phyloP scores from a whole-genome alignment of 176 grass and related monocot genomes.

The Luzula sylvatica region DNA sequence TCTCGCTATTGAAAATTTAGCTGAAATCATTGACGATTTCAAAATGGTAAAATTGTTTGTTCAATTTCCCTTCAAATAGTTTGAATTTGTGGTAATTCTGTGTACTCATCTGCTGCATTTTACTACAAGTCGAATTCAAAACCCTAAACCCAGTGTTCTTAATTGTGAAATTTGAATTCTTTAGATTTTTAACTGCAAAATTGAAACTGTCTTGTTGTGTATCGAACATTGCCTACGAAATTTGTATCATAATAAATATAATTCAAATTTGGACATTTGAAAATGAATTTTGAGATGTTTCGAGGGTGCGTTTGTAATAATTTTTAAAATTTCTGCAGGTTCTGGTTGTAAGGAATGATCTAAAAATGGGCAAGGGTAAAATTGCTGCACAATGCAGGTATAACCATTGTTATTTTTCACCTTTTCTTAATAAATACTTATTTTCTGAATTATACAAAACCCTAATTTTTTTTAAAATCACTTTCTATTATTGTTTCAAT shows the following conservation, averaged over 20 bases:
- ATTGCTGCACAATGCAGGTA: slow-evolving; percentile 98
- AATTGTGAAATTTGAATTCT: neutral
- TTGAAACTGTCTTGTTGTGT: neutral
- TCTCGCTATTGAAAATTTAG: slow-evolving; percentile 77
- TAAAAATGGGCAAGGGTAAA: slow-evolving; percentile 99
- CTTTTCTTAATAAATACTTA: neutral
- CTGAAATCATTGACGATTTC: slow-evolving; percentile 85
- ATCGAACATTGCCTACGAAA: neutral
- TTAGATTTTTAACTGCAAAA: neutral
- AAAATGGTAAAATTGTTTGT: slow-evolving; percentile 53
- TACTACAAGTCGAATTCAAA: neutral
- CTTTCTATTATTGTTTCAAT: slow-evolving; percentile 5
- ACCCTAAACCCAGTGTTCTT: neutral
- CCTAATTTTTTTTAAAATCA: neutral
- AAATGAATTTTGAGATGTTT: neutral
- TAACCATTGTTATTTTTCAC: neutral
- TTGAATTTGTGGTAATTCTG: neutral
- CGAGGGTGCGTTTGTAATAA: too few species aligned
- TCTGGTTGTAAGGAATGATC: slow-evolving; percentile 87
- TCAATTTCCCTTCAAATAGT: neutral
- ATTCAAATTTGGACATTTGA: neutral
- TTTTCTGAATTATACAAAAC: too few species aligned
- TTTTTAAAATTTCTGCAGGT: slow-evolving; percentile 29
- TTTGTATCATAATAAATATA: neutral
- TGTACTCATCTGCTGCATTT: neutral